These are phyloP conservation scores for Phytophthora chlamydospora DNA, from an alignment of 352 stramenopile genomes.

Conservation along the genomic window DNA sequence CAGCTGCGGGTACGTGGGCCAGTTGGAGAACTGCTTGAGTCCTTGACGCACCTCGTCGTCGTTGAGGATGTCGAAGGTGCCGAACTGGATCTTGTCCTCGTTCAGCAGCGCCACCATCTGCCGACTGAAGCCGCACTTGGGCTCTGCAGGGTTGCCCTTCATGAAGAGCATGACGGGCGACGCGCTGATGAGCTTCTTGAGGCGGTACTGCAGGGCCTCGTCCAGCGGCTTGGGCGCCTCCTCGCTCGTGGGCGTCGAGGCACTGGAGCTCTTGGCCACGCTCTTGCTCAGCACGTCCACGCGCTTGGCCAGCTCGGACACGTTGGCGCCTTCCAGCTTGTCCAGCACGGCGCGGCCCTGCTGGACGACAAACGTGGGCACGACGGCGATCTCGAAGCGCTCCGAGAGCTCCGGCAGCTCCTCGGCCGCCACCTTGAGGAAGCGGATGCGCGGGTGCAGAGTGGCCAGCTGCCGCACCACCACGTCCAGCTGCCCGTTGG, in stretches of 20 bases:
- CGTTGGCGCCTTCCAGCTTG: slow-evolving; percentile 85
- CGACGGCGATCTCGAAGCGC: slow-evolving; percentile 90
- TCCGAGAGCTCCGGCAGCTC: slow-evolving; percentile 85
- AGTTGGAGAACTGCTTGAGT: slow-evolving; percentile 97
- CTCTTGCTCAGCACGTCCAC: slow-evolving; percentile 88
- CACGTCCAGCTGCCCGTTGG: slow-evolving; percentile 88
- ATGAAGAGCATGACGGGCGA: slow-evolving; percentile 98
- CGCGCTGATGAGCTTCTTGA: slow-evolving; percentile 84
- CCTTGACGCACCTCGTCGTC: slow-evolving; percentile 95
- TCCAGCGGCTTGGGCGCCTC: slow-evolving; percentile 47
- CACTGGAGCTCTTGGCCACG: slow-evolving; percentile 60
- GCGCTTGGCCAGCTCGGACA: slow-evolving; percentile 83
- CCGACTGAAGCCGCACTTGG: slow-evolving; percentile 96
- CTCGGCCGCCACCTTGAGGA: slow-evolving; percentile 89
- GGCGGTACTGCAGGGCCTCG: slow-evolving; percentile 71
- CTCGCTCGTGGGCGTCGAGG: slow-evolving; percentile 22
- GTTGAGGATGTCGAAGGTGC: slow-evolving; percentile 97
- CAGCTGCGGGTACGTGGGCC: slow-evolving; percentile 98
- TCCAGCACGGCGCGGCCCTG: slow-evolving; percentile 80
- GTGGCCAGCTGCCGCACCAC: slow-evolving; percentile 83
- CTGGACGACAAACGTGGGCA: slow-evolving; percentile 95
- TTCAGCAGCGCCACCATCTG: slow-evolving; percentile 95
- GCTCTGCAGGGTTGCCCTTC: slow-evolving; percentile 96
- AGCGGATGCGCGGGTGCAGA: slow-evolving; percentile 82
- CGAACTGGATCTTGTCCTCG: slow-evolving; percentile 92